Percentiles rank a stretch among this genome's conserved stretches.
These are phyloP conservation scores for Geosmithia flava DNA, from an alignment of 2,329 filamentous ascomycete genomes.

Conservation along the genomic window DNA sequence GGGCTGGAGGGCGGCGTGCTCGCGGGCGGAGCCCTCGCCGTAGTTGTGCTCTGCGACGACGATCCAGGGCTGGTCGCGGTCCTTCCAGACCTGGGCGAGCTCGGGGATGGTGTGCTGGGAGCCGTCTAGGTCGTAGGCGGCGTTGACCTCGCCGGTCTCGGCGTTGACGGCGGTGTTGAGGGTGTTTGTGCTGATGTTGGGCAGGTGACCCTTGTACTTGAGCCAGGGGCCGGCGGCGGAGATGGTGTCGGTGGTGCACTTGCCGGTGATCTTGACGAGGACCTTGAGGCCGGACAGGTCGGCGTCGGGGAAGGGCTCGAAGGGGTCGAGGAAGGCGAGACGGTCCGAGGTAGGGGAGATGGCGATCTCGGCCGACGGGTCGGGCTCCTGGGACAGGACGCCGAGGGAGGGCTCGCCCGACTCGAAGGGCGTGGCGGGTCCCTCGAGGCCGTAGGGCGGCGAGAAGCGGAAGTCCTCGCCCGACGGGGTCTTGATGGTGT, in stretches of 20 bases:
- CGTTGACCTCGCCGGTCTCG: slow-evolving; percentile 84
- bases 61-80: slow-evolving; percentile 66
- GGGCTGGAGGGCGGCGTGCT: slow-evolving; percentile 83
- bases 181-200: slow-evolving; percentile 96
- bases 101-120: slow-evolving; percentile 69
- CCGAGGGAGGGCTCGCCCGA: slow-evolving; percentile 63
- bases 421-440: slow-evolving; percentile 56
- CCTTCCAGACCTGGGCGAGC: slow-evolving; percentile 74
- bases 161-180: slow-evolving; percentile 91
- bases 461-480: slow-evolving; percentile 78
- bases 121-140: slow-evolving; percentile 77
- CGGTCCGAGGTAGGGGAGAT: slow-evolving; percentile 83
- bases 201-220: slow-evolving; percentile 97
- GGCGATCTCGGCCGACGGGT: slow-evolving; percentile 57
- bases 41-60: slow-evolving; percentile 98
- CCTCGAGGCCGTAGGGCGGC: slow-evolving; percentile 59
- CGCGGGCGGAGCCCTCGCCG: slow-evolving; percentile 78
- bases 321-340: slow-evolving; percentile 83
- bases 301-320: slow-evolving; percentile 63
- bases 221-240: slow-evolving; percentile 94
- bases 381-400: slow-evolving; percentile 59
- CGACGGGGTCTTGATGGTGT: slow-evolving; percentile 66
- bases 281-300: slow-evolving; percentile 73
- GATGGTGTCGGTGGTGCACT: slow-evolving; percentile 98
- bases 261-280: slow-evolving; percentile 91